A percentile compares a stretch with the other conserved stretches of the same genome.
phyloP scores from a whole-genome alignment of 139 green algal genomes.

The Chlamydomonas incerta region DNA sequence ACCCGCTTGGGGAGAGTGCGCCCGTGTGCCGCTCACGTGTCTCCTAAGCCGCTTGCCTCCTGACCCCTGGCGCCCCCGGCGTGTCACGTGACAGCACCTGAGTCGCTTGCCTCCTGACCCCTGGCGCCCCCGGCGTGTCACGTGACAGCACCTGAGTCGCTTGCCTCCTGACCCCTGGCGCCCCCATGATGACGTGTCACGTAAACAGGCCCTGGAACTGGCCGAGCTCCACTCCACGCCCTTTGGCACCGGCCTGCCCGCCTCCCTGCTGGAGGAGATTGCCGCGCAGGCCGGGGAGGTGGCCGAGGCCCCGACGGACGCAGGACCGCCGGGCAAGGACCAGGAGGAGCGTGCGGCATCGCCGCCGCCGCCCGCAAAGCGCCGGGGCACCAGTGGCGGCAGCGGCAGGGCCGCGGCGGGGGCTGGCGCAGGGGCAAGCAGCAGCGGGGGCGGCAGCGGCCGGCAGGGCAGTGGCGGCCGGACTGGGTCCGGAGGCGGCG shows the following conservation, averaged over 20 bases:
- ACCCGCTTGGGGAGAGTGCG: too few species aligned
- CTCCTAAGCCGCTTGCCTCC: not conserved
- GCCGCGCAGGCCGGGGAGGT: not conserved
- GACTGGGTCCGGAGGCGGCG: too few species aligned
- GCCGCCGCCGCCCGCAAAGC: not conserved
- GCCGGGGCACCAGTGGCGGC: not conserved
- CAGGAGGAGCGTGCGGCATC: not conserved
- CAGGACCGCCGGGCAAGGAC: not conserved
- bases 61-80: too few species aligned
- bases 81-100: not conserved
- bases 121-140: too few species aligned
- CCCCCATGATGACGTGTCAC: not conserved
- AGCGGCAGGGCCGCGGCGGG: conserved; percentile 2
- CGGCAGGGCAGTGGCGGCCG: too few species aligned
- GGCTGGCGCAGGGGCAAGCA: too few species aligned
- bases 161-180: not conserved
- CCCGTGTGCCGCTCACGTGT: too few species aligned
- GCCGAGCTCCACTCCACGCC: conserved; percentile 17
- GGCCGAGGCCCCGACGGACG: not conserved
- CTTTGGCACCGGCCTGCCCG: conserved; percentile 19
- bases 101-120: not conserved
- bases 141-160: not conserved
- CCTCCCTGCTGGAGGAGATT: conserved; percentile 8
- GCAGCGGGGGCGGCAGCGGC: not conserved
- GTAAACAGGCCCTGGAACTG: not conserved